Evolutionary conservation across 2,329 filamentous ascomycete species (phyloP).

Genomic region (Stachybotrys elegans): DNA sequence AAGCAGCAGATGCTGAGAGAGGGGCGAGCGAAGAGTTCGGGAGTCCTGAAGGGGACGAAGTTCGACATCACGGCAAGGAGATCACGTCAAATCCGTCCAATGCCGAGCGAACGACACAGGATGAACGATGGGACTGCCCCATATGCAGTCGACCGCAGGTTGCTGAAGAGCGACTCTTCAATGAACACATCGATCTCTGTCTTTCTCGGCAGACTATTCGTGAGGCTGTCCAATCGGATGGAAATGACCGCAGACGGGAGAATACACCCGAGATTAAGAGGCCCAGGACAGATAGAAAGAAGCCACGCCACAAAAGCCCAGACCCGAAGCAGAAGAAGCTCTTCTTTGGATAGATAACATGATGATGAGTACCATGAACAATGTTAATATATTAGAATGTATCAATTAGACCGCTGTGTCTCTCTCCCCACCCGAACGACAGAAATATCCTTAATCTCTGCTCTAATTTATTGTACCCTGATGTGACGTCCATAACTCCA

Average conservation of each 20-base stretch:
- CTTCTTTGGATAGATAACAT: slow-evolving; percentile 38
- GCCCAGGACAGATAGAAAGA: slow-evolving; percentile 29
- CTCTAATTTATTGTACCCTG: too few relatives aligned
- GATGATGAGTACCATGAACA: slow-evolving; percentile 7
- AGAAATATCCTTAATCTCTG: too few relatives aligned
- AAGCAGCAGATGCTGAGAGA: too few relatives aligned
- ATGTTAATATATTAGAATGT: too few relatives aligned
- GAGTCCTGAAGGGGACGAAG: too few relatives aligned
- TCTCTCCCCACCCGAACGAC: too few relatives aligned
- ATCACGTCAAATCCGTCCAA: slow-evolving; percentile 40
- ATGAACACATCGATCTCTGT: slow-evolving; percentile 89
- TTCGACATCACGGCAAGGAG: slow-evolving; percentile 51
- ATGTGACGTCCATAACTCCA: too few relatives aligned
- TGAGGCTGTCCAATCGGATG: slow-evolving; percentile 64
- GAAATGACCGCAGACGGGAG: slow-evolving; percentile 17
- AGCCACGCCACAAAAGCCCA: slow-evolving; percentile 27
- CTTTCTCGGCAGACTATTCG: slow-evolving; percentile 81
- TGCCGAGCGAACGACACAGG: slow-evolving; percentile 21
- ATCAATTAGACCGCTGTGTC: too few relatives aligned
- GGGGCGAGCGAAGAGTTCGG: too few relatives aligned
- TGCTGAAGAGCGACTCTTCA: slow-evolving; percentile 73
- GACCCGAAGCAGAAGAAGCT: slow-evolving; percentile 49
- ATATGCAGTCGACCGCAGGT: slow-evolving; percentile 75
- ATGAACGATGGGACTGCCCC: slow-evolving; percentile 76
- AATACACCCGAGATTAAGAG: slow-evolving; percentile 33